Conservation (phyloP, 495 filamentous ascomycete genomes). For the Penicillium manginii region DNA sequence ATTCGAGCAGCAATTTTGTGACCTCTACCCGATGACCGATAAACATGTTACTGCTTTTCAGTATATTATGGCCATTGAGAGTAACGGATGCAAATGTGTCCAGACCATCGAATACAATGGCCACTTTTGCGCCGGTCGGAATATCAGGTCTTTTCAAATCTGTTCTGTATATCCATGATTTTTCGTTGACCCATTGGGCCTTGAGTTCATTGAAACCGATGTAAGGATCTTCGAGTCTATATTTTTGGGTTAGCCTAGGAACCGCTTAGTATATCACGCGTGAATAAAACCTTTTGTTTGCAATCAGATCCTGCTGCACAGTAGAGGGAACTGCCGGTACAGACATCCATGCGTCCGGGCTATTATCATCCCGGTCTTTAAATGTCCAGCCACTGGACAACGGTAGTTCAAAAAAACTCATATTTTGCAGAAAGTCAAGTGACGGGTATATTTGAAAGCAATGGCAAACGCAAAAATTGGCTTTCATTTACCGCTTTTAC, state of each 20-base stretch:
- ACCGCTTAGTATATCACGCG: background rate
- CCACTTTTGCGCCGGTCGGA: slow-evolving; percentile 42
- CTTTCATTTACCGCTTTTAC: background rate
- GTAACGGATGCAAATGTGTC: slow-evolving; percentile 82
- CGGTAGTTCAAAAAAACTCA: slow-evolving; percentile 6
- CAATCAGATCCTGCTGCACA: slow-evolving; percentile 16
- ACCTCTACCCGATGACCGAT: slow-evolving; percentile 73
- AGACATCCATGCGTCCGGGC: slow-evolving; percentile 8
- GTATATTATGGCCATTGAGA: slow-evolving; percentile 69
- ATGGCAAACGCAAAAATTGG: background rate
- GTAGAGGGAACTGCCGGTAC: slow-evolving; percentile 10
- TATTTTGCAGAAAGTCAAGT: background rate
- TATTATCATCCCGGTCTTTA: slow-evolving; percentile 9
- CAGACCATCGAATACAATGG: slow-evolving; percentile 77
- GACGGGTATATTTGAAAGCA: background rate
- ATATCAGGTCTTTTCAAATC: slow-evolving; percentile 55
- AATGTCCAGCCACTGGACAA: slow-evolving; percentile 11
- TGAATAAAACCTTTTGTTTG: slow-evolving; percentile 9
- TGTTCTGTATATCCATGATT: slow-evolving; percentile 73
- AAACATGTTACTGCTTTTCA: slow-evolving; percentile 84
- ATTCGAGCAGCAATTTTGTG: slow-evolving; percentile 47
- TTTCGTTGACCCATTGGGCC: slow-evolving; percentile 84
- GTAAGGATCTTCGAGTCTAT: slow-evolving; percentile 5
- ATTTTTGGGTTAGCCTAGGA: slow-evolving; percentile 1
- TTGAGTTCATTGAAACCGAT: slow-evolving; percentile 78